phyloP scores from a whole-genome alignment of 1,284 basidiomycete species.

The Irpex sp. region DNA sequence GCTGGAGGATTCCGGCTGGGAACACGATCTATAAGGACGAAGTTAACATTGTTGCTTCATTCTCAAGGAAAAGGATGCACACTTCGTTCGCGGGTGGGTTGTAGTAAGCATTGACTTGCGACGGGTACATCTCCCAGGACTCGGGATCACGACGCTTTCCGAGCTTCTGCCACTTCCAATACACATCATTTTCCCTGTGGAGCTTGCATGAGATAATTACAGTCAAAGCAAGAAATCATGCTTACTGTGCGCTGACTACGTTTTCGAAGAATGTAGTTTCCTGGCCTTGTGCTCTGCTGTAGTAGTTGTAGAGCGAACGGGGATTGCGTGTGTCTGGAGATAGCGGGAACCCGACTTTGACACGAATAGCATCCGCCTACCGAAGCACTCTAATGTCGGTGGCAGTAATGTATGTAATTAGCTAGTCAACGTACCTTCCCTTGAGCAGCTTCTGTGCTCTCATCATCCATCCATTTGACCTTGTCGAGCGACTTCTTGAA shows the following conservation, averaged over 20 bases:
- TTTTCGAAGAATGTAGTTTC: slow-evolving; percentile 83
- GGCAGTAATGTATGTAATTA: not conserved
- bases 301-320: slow-evolving; percentile 72
- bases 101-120: slow-evolving; percentile 79
- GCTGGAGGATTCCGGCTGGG: slow-evolving; percentile 92
- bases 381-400: not conserved
- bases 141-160: slow-evolving; percentile 72
- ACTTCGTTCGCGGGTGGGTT: slow-evolving; percentile 80
- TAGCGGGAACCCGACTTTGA: slow-evolving; percentile 89
- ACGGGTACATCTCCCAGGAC: slow-evolving; percentile 88
- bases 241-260: slow-evolving; percentile 60
- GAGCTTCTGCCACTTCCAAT: slow-evolving; percentile 72
- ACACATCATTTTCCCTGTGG: slow-evolving; percentile 49
- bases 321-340: slow-evolving; percentile 81
- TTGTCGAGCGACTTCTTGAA: slow-evolving; percentile 80
- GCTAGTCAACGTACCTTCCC: slow-evolving; percentile 58
- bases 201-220: not conserved
- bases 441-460: slow-evolving; percentile 79
- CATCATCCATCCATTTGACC: slow-evolving; percentile 90
- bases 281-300: slow-evolving; percentile 64
- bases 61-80: slow-evolving; percentile 9
- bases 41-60: not conserved
- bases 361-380: slow-evolving; percentile 71
- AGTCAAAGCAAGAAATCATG: slow-evolving; percentile 3
- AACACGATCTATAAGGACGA: slow-evolving; percentile 76